Evolutionary conservation across 2,329 filamentous ascomycete species (phyloP).

Genomic region (Curvularia hawaiiensis): DNA sequence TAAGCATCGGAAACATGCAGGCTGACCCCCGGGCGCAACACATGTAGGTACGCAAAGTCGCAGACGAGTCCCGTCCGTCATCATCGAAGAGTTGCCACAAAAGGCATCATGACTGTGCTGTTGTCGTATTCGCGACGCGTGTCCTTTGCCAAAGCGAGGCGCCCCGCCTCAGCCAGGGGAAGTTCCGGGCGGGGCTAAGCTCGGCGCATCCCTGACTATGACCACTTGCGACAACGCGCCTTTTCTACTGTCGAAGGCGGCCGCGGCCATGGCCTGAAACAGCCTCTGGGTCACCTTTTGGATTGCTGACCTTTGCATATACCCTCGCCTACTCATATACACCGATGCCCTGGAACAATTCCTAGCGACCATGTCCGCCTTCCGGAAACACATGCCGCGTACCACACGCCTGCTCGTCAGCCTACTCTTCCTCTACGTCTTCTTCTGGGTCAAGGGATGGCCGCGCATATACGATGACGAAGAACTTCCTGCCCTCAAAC

Average conservation of each 20-base stretch:
- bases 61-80: background rate
- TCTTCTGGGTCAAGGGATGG: slow-evolving; percentile 43
- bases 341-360: slow-evolving; percentile 15
- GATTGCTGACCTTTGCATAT: slow-evolving; percentile 2
- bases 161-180: slow-evolving; percentile 10
- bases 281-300: background rate
- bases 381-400: slow-evolving; percentile 27
- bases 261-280: slow-evolving; percentile 13
- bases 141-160: slow-evolving; percentile 1
- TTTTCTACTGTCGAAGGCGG: slow-evolving; percentile 1
- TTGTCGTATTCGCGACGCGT: slow-evolving; percentile 12
- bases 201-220: slow-evolving; percentile 17
- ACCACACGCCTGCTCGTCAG: slow-evolving; percentile 29
- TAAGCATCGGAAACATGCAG: background rate
- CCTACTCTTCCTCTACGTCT: slow-evolving; percentile 30
- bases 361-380: slow-evolving; percentile 33
- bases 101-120: background rate
- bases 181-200: slow-evolving; percentile 13
- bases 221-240: slow-evolving; percentile 6
- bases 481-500: slow-evolving; percentile 31
- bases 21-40: background rate
- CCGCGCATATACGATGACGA: slow-evolving; percentile 42
- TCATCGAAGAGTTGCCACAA: background rate
- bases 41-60: background rate
- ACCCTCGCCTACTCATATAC: background rate